These are phyloP conservation scores for Vigna hirtella DNA, from an alignment of 306 rosid species.

Conservation along the genomic window DNA sequence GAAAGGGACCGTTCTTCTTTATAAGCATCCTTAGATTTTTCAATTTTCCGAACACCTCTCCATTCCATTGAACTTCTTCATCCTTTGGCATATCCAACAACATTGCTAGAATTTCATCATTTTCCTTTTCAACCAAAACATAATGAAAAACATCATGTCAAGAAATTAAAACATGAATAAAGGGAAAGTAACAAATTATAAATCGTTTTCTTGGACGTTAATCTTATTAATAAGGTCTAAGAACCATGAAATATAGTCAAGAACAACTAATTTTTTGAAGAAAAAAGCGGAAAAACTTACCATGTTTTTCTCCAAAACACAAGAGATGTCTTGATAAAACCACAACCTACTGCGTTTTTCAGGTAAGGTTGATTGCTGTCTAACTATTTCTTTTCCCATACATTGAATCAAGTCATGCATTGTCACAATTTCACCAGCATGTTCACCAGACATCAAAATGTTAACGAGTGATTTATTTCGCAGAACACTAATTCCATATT, in stretches of 20 bases:
- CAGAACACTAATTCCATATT: too few relatives aligned
- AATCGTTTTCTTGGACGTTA: neutral
- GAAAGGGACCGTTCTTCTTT: too few relatives aligned
- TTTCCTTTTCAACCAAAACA: slow-evolving; percentile 14
- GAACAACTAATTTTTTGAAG: neutral
- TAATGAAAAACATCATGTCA: neutral
- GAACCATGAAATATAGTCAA: too few relatives aligned
- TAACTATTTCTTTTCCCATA: too few relatives aligned
- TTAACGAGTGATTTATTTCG: too few relatives aligned
- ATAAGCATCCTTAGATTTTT: too few relatives aligned
- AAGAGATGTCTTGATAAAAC: slow-evolving; percentile 5
- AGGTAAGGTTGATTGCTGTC: too few relatives aligned
- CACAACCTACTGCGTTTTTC: too few relatives aligned
- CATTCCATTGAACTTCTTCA: neutral
- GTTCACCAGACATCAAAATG: too few relatives aligned
- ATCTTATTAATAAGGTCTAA: neutral
- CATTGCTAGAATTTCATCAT: neutral
- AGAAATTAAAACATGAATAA: neutral
- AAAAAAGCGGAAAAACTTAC: neutral
- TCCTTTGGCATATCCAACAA: neutral
- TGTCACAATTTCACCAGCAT: too few relatives aligned
- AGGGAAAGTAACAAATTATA: neutral
- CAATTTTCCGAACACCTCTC: neutral
- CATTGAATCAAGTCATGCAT: too few relatives aligned
- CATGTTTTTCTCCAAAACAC: slow-evolving; percentile 16